Base-by-base conservation (phyloP, 176 grass and related monocot genomes). In the Elaeis guineensis region DNA sequence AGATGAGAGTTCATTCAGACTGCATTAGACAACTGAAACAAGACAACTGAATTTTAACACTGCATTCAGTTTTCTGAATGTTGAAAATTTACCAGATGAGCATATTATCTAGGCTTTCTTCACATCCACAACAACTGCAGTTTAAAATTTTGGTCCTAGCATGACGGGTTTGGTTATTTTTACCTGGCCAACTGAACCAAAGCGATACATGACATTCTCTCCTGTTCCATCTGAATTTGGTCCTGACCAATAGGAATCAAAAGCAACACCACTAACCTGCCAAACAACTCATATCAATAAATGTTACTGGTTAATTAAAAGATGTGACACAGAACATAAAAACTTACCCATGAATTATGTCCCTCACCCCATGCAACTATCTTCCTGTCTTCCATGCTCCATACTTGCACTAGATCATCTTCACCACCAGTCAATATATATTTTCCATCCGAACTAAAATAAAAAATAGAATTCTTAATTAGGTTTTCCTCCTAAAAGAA, bases 151-250 rank as follows among this genome's bases (percentile, higher is more conserved):
- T 12, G 35, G 35, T 44, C 2, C 35, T 12, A 14, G 35, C 11
- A 0, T 44, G 11, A 44, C 14, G 35, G 35, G 1, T 14, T 44
- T 44, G 35, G 23, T 12, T 18, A 20, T 55, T 39, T 7, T 16
- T 92, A 92, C 88, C 88, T 98, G 88, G 56, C 81, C 88, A 74
- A 98, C 85, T 63, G 93, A 98, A 66, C 87, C 88, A 65, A 98
- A 89, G 32, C 93, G 88, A 79, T 98, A 98, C 52, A 98, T 79
- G 15, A 82, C 78, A 73, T 80, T 92, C 73, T 92, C 87, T 80
- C 72, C 82, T 7, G 70, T 61, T 48, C 72, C 78, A 65, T 92
- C 84, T 16, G 88, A 81, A 86, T 80, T 92, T 67, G 93, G 88
- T 26, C 67, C 76, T 49, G 84, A 92, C 88, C 88, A 98, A 78